Base-by-base conservation (phyloP, 2,329 filamentous ascomycete genomes). In the Alternaria alternata region DNA sequence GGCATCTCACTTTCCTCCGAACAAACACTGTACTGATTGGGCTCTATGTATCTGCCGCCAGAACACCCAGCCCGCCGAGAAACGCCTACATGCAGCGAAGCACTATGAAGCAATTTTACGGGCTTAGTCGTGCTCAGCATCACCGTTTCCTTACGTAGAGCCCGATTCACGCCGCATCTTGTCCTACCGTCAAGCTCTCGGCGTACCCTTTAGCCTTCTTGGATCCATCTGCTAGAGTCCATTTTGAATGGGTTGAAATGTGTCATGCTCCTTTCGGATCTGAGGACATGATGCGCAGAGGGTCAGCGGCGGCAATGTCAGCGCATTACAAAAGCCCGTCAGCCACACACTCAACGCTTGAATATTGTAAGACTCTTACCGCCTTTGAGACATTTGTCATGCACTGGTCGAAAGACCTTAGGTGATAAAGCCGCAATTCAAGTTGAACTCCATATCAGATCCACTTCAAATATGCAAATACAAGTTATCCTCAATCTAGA, bases 71-170 rank as follows among this genome's bases (percentile, higher is more conserved):
- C 14, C 7, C 30, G 58, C 57, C 44, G 42, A 48, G 51, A 22
- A 22, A 42, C 51, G 51, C 51, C 38, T 16, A 42, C 41, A 59
- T 59, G 59, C 39, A n/a, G 59, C 60, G 60, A 63, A 59, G 53
- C 57, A 60, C 52, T 54, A 20, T 59, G 52, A 62, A 62, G 56
- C 43, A 47, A 4, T 32, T 42, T 34, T 18, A 52, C 43, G 30
- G 43, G 43, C 54, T 58, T 62, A 51, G 51, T 53, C 5, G 32
- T 41, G 3, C 43, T 56, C 53, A 49, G 24, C 36, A 43, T 3
- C 12, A 34, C 12, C 14, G 28, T 5, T 48, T 3, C 44, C 30
- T 48, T 3, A 48, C 7, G 2, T 4, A 20, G 12, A 48, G 20
- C 32, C 14, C 28, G 28, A 34, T 7, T 7, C 2, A 20, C 1